These are phyloP conservation scores for Tolypocladium tundrense DNA, from an alignment of 2,329 filamentous ascomycete species.

Conservation along the genomic window DNA sequence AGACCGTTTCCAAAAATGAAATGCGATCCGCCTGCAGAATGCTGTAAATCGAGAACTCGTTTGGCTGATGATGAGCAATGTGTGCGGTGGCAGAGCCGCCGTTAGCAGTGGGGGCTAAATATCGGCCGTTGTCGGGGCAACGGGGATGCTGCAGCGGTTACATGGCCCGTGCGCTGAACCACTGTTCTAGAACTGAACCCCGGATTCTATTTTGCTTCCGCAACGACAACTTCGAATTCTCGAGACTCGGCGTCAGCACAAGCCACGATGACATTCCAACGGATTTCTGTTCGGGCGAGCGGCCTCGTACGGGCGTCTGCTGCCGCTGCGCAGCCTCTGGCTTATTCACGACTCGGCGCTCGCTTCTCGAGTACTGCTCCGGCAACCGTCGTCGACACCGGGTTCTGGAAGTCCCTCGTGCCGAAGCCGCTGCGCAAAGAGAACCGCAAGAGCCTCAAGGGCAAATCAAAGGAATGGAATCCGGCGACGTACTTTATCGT, in stretches of 20 bases:
- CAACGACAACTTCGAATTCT: neutral
- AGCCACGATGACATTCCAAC: slow-evolving; percentile 6
- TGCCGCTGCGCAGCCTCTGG: neutral
- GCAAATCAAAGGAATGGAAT: slow-evolving; percentile 59
- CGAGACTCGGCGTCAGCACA: neutral
- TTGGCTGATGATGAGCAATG: slow-evolving; percentile 8
- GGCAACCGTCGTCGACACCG: slow-evolving; percentile 42
- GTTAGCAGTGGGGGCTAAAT: slow-evolving; percentile 16
- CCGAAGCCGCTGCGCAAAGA: slow-evolving; percentile 53
- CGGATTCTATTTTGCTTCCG: neutral
- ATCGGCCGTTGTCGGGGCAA: slow-evolving; percentile 27
- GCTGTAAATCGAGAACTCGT: slow-evolving; percentile 2
- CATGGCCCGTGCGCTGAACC: neutral
- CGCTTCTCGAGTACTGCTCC: slow-evolving; percentile 27
- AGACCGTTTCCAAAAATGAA: slow-evolving; percentile 13
- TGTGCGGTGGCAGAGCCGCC: neutral
- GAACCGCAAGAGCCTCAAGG: slow-evolving; percentile 25
- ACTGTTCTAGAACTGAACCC: neutral
- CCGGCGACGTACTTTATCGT: slow-evolving; percentile 74
- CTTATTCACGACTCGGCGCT: slow-evolving; percentile 3
- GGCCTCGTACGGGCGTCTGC: neutral
- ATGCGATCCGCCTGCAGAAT: slow-evolving; percentile 12
- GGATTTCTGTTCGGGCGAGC: neutral
- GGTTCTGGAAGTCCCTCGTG: slow-evolving; percentile 61
- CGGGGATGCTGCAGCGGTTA: slow-evolving; percentile 3